Conservation (phyloP, 805 yeast species). For the Candida peoriensis region DNA sequence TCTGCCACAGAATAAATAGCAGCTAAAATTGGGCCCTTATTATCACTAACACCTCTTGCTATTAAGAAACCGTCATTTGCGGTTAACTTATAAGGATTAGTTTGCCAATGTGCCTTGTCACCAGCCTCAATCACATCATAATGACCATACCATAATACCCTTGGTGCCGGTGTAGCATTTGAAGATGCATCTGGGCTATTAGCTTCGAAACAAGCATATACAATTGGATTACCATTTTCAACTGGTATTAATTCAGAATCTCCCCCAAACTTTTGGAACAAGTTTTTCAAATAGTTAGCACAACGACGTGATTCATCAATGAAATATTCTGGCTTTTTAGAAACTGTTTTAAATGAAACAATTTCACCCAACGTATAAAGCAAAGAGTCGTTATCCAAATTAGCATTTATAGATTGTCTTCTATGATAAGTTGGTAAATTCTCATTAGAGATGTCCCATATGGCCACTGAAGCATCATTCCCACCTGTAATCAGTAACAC, state of each 20-base stretch:
- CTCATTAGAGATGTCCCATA: slow-evolving; percentile 56
- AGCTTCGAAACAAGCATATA: slow-evolving; percentile 65
- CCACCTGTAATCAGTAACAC: slow-evolving; percentile 64
- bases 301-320: slow-evolving; percentile 82
- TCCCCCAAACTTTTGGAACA: slow-evolving; percentile 69
- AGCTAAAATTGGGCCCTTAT: slow-evolving; percentile 89
- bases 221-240: slow-evolving; percentile 77
- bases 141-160: slow-evolving; percentile 89
- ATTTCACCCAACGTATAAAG: slow-evolving; percentile 54
- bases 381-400: slow-evolving; percentile 55
- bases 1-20: slow-evolving; percentile 85
- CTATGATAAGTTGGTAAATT: slow-evolving; percentile 7
- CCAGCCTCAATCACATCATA: slow-evolving; percentile 89
- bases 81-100: slow-evolving; percentile 72
- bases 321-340: slow-evolving; percentile 61
- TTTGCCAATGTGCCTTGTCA: slow-evolving; percentile 57
- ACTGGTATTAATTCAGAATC: slow-evolving; percentile 67
- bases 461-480: slow-evolving; percentile 55
- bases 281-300: slow-evolving; percentile 64
- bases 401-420: slow-evolving; percentile 12
- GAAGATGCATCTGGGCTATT: slow-evolving; percentile 20
- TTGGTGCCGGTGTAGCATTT: slow-evolving; percentile 24
- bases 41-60: slow-evolving; percentile 92
- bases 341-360: slow-evolving; percentile 71
- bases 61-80: slow-evolving; percentile 81